phyloP scores from a whole-genome alignment of 176 grass and related monocot genomes.

The Musa itinerans region DNA sequence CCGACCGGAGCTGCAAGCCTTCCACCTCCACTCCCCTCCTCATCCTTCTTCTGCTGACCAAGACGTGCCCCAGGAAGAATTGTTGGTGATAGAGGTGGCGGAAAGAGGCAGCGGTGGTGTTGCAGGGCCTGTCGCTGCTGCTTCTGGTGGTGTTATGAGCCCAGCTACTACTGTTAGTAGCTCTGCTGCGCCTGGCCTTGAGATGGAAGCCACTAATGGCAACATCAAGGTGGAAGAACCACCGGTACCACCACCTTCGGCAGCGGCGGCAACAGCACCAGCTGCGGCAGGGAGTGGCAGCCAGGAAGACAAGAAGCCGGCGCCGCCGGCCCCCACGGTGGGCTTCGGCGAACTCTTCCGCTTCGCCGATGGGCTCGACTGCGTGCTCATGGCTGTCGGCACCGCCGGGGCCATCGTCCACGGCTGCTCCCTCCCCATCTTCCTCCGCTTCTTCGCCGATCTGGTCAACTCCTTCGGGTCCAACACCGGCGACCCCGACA shows the following conservation, averaged over 20 bases:
- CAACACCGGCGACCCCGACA: constrained; percentile 62
- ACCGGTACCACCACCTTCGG: neutral
- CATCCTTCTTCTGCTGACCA: neutral
- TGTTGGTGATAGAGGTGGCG: neutral
- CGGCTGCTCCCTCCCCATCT: constrained; percentile 78
- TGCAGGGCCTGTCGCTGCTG: neutral
- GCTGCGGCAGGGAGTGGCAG: neutral
- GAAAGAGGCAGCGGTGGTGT: neutral
- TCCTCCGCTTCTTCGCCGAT: constrained; percentile 88
- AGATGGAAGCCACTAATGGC: neutral
- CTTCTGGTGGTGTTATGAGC: neutral
- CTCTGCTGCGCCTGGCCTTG: neutral
- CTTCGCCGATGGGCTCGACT: constrained; percentile 73
- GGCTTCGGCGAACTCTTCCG: constrained; percentile 67
- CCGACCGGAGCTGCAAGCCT: constrained; percentile 75
- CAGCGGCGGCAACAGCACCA: neutral
- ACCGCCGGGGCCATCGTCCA: constrained; percentile 67
- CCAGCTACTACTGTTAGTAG: no score
- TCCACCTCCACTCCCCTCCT: constrained; percentile 62
- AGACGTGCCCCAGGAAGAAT: neutral
- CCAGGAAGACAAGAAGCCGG: constrained; percentile 12
- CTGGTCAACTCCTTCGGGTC: constrained; percentile 94
- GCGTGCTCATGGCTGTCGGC: constrained; percentile 63
- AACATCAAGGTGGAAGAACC: neutral
- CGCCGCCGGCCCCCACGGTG: neutral